Evolutionary conservation across 306 rosid genomes (phyloP).

Genomic region (Lagenaria siceraria): DNA sequence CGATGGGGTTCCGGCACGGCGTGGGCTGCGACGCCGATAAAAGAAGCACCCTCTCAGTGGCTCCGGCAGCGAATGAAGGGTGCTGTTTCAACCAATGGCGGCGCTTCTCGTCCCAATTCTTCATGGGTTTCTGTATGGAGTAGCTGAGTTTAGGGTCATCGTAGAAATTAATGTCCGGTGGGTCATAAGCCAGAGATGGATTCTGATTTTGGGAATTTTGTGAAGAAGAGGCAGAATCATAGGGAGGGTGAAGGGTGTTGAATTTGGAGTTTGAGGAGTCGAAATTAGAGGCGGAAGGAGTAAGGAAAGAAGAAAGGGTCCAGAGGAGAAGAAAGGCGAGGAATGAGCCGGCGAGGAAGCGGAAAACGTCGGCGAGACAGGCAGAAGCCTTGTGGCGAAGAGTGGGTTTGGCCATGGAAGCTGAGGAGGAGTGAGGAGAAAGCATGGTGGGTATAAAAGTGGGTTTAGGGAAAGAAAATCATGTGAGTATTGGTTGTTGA

Average conservation of each 20-base stretch:
- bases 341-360: constrained; percentile 1
- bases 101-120: constrained; percentile 34
- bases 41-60: constrained; percentile 14
- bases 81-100: constrained; percentile 23
- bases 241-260: neutral
- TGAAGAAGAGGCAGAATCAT: neutral
- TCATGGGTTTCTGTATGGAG: constrained; percentile 20
- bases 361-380: neutral
- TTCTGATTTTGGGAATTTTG: neutral
- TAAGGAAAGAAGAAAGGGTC: neutral
- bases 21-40: constrained; percentile 32
- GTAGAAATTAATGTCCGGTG: constrained; percentile 18
- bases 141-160: constrained; percentile 26
- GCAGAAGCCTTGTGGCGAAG: constrained; percentile 6
- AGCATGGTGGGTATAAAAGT: neutral
- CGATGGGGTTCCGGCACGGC: constrained; percentile 22
- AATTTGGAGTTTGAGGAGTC: neutral
- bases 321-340: constrained; percentile 14
- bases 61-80: constrained; percentile 10
- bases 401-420: constrained; percentile 17
- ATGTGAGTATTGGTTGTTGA: neutral
- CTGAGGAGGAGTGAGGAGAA: neutral
- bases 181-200: neutral
- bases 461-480: neutral
- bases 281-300: neutral